Conservation (phyloP, 257 asterid species). For the Solanum tacnaense region DNA sequence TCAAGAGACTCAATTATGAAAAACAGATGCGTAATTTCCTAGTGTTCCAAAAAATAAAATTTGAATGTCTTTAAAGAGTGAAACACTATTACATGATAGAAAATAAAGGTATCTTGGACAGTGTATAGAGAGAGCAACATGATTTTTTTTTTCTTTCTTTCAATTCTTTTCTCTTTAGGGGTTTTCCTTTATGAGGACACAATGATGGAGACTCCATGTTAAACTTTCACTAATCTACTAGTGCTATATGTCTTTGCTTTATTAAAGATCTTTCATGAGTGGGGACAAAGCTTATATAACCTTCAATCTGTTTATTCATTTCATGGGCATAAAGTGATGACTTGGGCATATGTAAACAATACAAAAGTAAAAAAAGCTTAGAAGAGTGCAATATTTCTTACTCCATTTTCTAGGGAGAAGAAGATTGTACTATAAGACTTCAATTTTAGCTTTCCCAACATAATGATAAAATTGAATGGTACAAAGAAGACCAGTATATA, state of each 20-base stretch:
- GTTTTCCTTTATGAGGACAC: constrained; percentile 6
- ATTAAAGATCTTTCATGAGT: background rate
- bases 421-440: background rate
- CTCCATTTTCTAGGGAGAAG: background rate
- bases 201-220: background rate
- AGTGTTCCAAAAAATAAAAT: background rate
- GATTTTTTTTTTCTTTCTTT: background rate
- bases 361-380: background rate
- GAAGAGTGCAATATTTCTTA: background rate
- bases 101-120: background rate
- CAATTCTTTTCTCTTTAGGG: background rate
- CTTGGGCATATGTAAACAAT: background rate
- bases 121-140: background rate
- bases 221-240: constrained; percentile 1
- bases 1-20: background rate
- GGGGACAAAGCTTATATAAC: background rate
- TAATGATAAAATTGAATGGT: background rate
- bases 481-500: background rate
- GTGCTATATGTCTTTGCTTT: background rate
- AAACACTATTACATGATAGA: background rate
- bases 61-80: background rate
- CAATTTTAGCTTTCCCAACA: background rate
- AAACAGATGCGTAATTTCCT: background rate
- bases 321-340: constrained; percentile 3
- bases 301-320: background rate